Evolutionary conservation across 768 basidiomycete genomes (phyloP), one percentile per base, ranked within the genome.

Genomic region (Dictyophora rubrovolvata): DNA sequence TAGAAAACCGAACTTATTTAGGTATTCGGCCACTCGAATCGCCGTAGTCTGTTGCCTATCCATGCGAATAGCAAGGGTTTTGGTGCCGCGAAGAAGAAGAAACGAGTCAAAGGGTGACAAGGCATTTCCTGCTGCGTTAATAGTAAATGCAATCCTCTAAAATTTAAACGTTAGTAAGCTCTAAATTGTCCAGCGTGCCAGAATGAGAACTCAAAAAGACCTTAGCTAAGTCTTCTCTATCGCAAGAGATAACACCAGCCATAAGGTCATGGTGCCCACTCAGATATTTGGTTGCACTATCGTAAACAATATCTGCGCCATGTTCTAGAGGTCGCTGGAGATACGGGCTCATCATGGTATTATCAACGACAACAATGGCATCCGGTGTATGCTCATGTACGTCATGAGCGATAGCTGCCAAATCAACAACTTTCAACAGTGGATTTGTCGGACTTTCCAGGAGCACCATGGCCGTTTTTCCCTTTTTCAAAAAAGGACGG

Each of bases 261-360:
- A 99, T 99, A 63, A 99, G 83, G 69, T 99, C 96, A 72, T 99
- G 96, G 67, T 99, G 96, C 8, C 96, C 96, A 59, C 89, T 93
- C 50, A 99, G 79, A 71, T 98, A 98, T 69, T 99, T 99, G 21
- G 96, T 98, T 10, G 86, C 96, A 60, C 92, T 94, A 71, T 99
- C 96, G 67, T 99, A 99, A 9, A 97, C 94, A 57, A 99, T 84
- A 69, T 99, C 96, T 52, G 91, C 91, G 16, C 95, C 96, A 54
- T 96, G 87, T 67, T 98, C 93, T 37, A 98, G 80, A 11, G 96
- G 96, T 59, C 94, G 76, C 69, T 95, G 93, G 8, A 98, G 77
- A 72, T 97, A 98, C 16, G 96, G 95, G 68, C 93, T 96, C 95
- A 98, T 97, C 96, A 98, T 98, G 61, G 96, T 98, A 69, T 99